Percentiles rank a stretch among this genome's conserved stretches.
phyloP scores from a whole-genome alignment of 257 asterid species.

The Nicotiana otophora region DNA sequence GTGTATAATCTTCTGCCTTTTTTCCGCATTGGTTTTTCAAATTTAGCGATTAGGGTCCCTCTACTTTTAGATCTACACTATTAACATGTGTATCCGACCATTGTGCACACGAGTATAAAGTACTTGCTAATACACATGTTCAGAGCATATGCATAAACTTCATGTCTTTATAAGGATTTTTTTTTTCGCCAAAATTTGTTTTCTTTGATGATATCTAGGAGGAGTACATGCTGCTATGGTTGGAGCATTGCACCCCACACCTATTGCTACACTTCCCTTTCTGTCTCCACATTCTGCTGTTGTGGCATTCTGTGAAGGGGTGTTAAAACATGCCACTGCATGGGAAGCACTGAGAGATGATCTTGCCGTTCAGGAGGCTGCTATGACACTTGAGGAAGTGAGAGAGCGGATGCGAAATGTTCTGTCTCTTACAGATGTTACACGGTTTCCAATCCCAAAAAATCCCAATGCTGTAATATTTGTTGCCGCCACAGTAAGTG shows the following conservation, averaged over 20 bases:
- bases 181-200: constrained; percentile 8
- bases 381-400: constrained; percentile 70
- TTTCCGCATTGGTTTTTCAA: not conserved
- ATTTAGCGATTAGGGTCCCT: not conserved
- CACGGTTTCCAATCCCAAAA: constrained; percentile 88
- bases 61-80: not conserved
- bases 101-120: not conserved
- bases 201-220: constrained; percentile 40
- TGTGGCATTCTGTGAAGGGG: constrained; percentile 96
- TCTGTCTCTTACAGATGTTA: constrained; percentile 87
- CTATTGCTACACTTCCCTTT: constrained; percentile 88
- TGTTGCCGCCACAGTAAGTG: constrained; percentile 91
- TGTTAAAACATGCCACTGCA: constrained; percentile 86
- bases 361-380: constrained; percentile 42
- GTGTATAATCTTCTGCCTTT: not conserved
- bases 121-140: not conserved
- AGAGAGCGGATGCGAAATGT: constrained; percentile 83
- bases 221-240: constrained; percentile 99
- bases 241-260: constrained; percentile 88
- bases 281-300: constrained; percentile 96
- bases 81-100: not conserved
- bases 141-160: not conserved
- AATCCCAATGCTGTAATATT: constrained; percentile 75
- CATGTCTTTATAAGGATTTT: not conserved
- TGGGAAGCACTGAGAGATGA: constrained; percentile 94